phyloP scores from a whole-genome alignment of 345 rosid species.

The Schrenkiella parvula region DNA sequence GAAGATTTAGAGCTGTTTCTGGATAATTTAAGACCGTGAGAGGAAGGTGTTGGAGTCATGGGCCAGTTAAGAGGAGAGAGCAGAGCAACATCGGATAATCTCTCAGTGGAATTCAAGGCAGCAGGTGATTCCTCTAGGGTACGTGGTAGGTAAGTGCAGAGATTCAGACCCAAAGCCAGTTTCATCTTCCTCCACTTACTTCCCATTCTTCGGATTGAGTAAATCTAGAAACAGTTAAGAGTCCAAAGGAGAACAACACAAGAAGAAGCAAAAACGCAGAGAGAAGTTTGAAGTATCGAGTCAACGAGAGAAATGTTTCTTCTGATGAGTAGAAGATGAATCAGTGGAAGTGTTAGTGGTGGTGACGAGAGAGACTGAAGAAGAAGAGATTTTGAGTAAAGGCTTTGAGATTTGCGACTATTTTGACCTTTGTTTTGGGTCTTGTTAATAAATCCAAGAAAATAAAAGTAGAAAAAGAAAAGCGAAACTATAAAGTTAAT shows the following conservation, averaged over 20 bases:
- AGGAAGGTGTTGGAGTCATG: conserved; percentile 63
- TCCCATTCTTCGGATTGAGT: conserved; percentile 36
- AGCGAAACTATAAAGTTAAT: conserved; percentile 24
- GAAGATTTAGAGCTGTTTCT: conserved; percentile 68
- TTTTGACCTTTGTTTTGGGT: conserved; percentile 39
- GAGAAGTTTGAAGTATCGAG: neutral
- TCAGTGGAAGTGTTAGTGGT: conserved; percentile 22
- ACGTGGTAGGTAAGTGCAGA: conserved; percentile 55
- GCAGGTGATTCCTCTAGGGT: conserved; percentile 44
- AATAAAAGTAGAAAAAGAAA: neutral
- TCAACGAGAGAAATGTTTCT: neutral
- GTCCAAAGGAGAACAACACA: neutral
- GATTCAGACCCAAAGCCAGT: conserved; percentile 56
- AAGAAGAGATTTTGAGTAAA: conserved; percentile 8
- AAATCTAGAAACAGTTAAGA: neutral
- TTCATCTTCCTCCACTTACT: conserved; percentile 77
- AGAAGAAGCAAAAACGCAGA: neutral
- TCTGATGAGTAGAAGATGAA: neutral
- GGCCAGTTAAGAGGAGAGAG: conserved; percentile 56
- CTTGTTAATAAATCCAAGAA: conserved; percentile 16
- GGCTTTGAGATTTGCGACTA: conserved; percentile 32
- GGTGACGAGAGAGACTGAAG: conserved; percentile 20
- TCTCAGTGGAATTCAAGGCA: conserved; percentile 40
- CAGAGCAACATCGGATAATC: conserved; percentile 64
- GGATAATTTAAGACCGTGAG: conserved; percentile 50